Evolutionary conservation across 2,329 filamentous ascomycete genomes (phyloP).

Genomic region (Xylariaceae sp.): DNA sequence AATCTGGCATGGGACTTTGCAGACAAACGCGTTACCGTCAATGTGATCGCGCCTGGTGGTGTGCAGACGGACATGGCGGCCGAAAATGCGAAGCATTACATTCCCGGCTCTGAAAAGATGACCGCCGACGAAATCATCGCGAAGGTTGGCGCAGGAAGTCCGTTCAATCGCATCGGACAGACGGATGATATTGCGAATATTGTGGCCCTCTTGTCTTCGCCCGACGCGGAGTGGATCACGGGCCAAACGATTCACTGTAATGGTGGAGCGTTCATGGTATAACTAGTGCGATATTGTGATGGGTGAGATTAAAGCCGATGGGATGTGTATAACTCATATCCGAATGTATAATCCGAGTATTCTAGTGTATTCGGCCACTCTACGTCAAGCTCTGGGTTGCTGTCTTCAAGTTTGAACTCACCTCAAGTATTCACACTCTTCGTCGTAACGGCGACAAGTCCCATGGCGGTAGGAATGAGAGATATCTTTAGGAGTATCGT

Average conservation of each 20-base stretch:
- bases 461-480: neutral
- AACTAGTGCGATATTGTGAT: neutral
- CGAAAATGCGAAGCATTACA: constrained; percentile 1
- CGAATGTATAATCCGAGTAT: neutral
- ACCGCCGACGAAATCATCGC: neutral
- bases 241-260: constrained; percentile 6
- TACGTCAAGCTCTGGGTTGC: neutral
- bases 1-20: constrained; percentile 8
- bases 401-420: neutral
- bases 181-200: neutral
- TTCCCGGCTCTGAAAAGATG: constrained; percentile 4
- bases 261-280: constrained; percentile 1
- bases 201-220: neutral
- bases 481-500: neutral
- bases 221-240: constrained; percentile 8
- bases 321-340: neutral
- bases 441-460: neutral
- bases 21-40: neutral
- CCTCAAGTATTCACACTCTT: neutral
- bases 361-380: neutral
- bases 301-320: neutral
- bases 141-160: neutral
- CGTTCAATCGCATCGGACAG: neutral
- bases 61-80: constrained; percentile 8
- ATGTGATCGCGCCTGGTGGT: neutral